These are phyloP conservation scores for Emmonsiellopsis sp. DNA, from an alignment of 2,329 filamentous ascomycete species.

Conservation along the genomic window DNA sequence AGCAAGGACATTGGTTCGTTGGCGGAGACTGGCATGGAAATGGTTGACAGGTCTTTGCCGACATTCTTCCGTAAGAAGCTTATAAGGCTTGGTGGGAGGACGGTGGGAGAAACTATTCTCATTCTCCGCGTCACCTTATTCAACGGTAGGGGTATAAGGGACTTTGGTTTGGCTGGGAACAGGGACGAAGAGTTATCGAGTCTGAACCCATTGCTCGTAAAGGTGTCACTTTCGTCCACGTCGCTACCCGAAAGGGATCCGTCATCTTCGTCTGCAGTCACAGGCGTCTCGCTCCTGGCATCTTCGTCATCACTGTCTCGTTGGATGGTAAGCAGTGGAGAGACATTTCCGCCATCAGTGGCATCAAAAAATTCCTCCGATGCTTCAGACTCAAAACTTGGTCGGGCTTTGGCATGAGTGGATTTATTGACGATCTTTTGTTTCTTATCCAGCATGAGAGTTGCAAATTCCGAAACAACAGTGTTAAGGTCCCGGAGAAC, in stretches of 20 bases:
- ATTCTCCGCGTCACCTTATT: slow-evolving; percentile 56
- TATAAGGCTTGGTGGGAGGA: slow-evolving; percentile 81
- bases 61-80: slow-evolving; percentile 95
- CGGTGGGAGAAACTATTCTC: slow-evolving; percentile 63
- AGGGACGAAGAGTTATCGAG: slow-evolving; percentile 40
- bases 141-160: slow-evolving; percentile 67
- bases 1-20: slow-evolving; percentile 87
- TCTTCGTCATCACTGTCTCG: slow-evolving; percentile 61
- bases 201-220: slow-evolving; percentile 24
- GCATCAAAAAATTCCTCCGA: slow-evolving; percentile 94
- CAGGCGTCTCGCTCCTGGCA: slow-evolving; percentile 47
- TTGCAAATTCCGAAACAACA: slow-evolving; percentile 73
- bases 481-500: slow-evolving; percentile 77
- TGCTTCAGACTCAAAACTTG: slow-evolving; percentile 73
- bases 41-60: slow-evolving; percentile 91
- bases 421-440: slow-evolving; percentile 54
- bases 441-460: slow-evolving; percentile 69
- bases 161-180: slow-evolving; percentile 69
- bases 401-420: slow-evolving; percentile 47
- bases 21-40: slow-evolving; percentile 93
- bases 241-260: slow-evolving; percentile 59
- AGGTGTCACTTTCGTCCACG: slow-evolving; percentile 39
- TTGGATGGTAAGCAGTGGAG: slow-evolving; percentile 67
- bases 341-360: slow-evolving; percentile 48
- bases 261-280: slow-evolving; percentile 36